These are phyloP conservation scores for Aureobasidium subglaciale DNA, from an alignment of 2,329 filamentous ascomycete genomes.

Conservation along the genomic window DNA sequence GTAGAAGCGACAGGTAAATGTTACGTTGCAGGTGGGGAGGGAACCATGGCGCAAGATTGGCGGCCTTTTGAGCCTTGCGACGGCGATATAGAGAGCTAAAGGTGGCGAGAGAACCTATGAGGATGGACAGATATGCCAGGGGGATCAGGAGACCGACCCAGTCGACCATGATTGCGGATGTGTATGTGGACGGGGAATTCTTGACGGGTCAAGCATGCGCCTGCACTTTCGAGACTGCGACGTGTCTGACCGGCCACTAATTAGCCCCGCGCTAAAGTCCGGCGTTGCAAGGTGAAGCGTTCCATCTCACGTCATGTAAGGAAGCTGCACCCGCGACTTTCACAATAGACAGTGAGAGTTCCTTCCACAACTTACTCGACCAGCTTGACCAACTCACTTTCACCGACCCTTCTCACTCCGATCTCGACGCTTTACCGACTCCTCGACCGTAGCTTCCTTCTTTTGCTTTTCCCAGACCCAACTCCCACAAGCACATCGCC, in stretches of 20 bases:
- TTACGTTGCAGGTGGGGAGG: constrained; percentile 83
- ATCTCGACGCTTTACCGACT: too few species aligned
- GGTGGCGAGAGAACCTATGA: constrained; percentile 79
- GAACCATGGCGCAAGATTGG: constrained; percentile 91
- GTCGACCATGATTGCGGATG: constrained; percentile 49
- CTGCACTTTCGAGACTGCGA: background rate
- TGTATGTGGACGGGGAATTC: background rate
- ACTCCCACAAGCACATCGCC: constrained; percentile 12
- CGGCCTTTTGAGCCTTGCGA: constrained; percentile 72
- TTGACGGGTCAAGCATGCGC: background rate
- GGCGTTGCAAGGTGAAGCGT: background rate
- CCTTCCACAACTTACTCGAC: constrained; percentile 3
- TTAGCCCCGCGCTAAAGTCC: background rate
- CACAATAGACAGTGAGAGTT: background rate
- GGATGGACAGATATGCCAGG: constrained; percentile 80
- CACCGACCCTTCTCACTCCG: too few species aligned
- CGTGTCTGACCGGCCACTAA: background rate
- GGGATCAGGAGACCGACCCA: constrained; percentile 83
- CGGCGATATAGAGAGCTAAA: constrained; percentile 92
- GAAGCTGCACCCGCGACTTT: background rate
- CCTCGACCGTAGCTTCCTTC: background rate
- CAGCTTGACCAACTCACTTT: background rate
- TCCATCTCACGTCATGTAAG: constrained; percentile 6
- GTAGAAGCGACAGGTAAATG: constrained; percentile 86
- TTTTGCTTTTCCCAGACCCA: background rate